Base-by-base conservation (phyloP, 495 filamentous ascomycete genomes). In the Aspergillus mulundensis region DNA sequence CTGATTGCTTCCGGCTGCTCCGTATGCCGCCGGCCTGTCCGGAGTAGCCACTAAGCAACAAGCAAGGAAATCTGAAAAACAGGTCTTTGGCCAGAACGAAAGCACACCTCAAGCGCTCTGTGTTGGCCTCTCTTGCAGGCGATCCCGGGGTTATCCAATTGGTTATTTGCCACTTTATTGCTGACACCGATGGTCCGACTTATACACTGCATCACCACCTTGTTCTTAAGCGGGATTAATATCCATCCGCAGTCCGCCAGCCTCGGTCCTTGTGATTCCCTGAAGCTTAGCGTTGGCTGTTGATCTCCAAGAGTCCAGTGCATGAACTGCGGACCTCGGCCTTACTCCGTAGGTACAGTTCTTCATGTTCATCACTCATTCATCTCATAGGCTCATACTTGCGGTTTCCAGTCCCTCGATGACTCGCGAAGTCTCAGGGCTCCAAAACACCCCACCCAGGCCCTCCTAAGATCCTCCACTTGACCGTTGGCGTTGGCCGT, bases 241-340 rank as follows among this genome's bases (percentile, higher is more conserved):
- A 15, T 46, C 21, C 14, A 23, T 46, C 21, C 24, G 43, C 21
- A 11, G 28, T 30, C 32, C 32, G 32, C 32, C 12, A 7, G 32
- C 32, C 11, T 36, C 32, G 8, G 32, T 36, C 2, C 32, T 36
- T 10, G 32, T 36, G 32, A 36, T 36, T 14, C 11, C 21, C 8
- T n/a, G 43, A 46, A 46, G 43, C 43, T 46, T 46, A 46, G 43
- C 43, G 43, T 30, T n/a, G 43, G 43, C 21, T 28, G 21, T 46
- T 46, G 43, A 46, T 46, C 43, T n/a, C 15, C n/a, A n/a, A n/a
- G n/a, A n/a, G n/a, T n/a, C n/a, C 43, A 28, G 43, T 21, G 43
- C 43, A 46, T 46, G 43, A 46, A 46, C 43, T 6, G 21, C 21
- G 38, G 38, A 46, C 12, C 43, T 15, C 11, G 23, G 14, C 14